Evolutionary conservation across 169 alveolate species (phyloP), one percentile per base, ranked within the genome.

Genomic region (Plasmodium yoelii): DNA sequence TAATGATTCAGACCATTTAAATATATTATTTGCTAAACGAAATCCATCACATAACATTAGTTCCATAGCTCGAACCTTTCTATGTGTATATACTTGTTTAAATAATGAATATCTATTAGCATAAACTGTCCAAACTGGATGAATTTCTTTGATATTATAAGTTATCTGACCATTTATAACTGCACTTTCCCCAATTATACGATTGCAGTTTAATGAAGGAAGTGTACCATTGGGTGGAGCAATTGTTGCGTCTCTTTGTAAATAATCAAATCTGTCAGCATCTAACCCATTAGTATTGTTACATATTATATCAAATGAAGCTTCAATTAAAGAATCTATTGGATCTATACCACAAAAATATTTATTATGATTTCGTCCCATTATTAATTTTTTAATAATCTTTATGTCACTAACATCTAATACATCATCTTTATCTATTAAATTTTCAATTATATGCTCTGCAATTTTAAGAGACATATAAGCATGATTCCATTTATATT

Each of bases 251-350:
- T 97, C 99, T 90, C 99, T 93, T 44, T 92, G 93, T 44, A 97
- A 88, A 87, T 96, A 96, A 92, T 97, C 99, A 55, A 97, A 93
- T 61, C 94, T 95, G 82, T 97, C 98, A 1, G 96, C 97, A 93
- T 97, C 99, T 51, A 97, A 91, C 2, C 97, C 96, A 87, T 95
- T 97, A 53, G 94, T 87, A 82, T 95, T 93, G 91, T 97, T 97
- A 77, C 94, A 92, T 22, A 97, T 96, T 63, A 97, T 96, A 73
- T 96, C 98, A 71, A 88, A 97, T 73, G 96, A 87, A 93, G 97
- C 96, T 57, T 73, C 94, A 80, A 92, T 61, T 72, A 89, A 61
- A 57, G 92, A 69, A 87, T 91, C 93, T 61, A 87, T 53, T 28
- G 94, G 93, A 60, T 92, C 93, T 56, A 63, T 18, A 7, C 88